phyloP scores from a whole-genome alignment of 768 basidiomycete genomes.

The Sporobolomyces roseus region DNA sequence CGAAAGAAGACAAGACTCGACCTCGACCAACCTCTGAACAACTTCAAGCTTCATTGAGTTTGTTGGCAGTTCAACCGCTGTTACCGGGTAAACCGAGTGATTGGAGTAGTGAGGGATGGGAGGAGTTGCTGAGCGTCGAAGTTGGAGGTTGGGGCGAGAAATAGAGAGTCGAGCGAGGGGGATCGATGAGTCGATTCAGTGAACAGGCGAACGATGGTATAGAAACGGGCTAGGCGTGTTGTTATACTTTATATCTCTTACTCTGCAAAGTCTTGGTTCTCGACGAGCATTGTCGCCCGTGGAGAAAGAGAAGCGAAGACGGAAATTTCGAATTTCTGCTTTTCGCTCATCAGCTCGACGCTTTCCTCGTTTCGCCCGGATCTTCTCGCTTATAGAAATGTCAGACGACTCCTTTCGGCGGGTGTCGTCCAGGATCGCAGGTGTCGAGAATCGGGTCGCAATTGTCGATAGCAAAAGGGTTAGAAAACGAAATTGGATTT shows the following conservation, averaged over 20 bases:
- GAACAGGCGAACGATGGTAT: not conserved
- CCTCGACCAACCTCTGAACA: constrained; percentile 33
- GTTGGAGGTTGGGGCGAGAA: constrained; percentile 37
- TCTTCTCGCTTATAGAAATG: not conserved
- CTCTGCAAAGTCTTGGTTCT: too few relatives aligned
- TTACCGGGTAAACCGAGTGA: constrained; percentile 28
- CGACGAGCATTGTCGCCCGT: too few relatives aligned
- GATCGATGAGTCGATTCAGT: not conserved
- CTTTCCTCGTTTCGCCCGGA: not conserved
- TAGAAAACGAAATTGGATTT: constrained; percentile 5
- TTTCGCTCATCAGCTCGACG: too few relatives aligned
- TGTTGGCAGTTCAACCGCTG: constrained; percentile 36
- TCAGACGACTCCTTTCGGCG: too few relatives aligned
- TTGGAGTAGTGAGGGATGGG: constrained; percentile 36
- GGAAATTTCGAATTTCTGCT: too few relatives aligned
- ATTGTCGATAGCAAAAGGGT: not conserved
- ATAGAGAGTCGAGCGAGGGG: not conserved
- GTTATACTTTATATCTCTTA: not conserved
- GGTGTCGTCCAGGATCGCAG: not conserved
- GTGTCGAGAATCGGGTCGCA: too few relatives aligned
- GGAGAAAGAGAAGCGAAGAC: too few relatives aligned
- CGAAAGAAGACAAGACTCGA: not conserved
- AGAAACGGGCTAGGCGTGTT: not conserved
- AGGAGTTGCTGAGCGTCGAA: constrained; percentile 34
- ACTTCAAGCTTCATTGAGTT: constrained; percentile 27